phyloP scores from a whole-genome alignment of 2,329 filamentous ascomycete genomes.

The Dothistroma pini region DNA sequence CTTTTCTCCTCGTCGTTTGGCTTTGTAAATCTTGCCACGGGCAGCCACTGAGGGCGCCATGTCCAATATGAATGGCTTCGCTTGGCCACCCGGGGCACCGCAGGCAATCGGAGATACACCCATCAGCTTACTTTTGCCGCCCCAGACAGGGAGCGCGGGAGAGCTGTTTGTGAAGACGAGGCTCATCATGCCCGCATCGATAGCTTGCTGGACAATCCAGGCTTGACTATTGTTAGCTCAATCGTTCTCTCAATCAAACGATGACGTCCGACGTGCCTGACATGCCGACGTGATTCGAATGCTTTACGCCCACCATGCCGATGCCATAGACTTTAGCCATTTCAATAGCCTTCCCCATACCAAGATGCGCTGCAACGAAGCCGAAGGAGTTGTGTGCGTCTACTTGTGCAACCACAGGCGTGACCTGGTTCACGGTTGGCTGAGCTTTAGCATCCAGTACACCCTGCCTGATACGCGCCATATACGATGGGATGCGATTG shows the following conservation, averaged over 20 bases:
- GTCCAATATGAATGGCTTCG: conserved; percentile 66
- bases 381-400: conserved; percentile 70
- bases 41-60: conserved; percentile 70
- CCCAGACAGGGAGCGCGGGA: conserved; percentile 68
- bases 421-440: conserved; percentile 59
- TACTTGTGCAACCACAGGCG: conserved; percentile 67
- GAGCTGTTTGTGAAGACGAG: conserved; percentile 60
- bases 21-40: conserved; percentile 70
- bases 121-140: conserved; percentile 64
- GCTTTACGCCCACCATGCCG: conserved; percentile 70
- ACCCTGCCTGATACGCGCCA: conserved; percentile 66
- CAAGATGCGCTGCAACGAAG: conserved; percentile 64
- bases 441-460: conserved; percentile 60
- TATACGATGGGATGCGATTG: conserved; percentile 74
- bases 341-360: conserved; percentile 64
- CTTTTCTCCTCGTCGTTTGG: conserved; percentile 61
- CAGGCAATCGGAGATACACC: conserved; percentile 72
- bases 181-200: conserved; percentile 65
- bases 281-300: conserved; percentile 83
- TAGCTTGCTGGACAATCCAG: conserved; percentile 73
- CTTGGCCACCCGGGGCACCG: conserved; percentile 64
- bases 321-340: conserved; percentile 65
- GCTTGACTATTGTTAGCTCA: conserved; percentile 39
- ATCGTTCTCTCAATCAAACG: too few relatives aligned
- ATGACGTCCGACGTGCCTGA: conserved; percentile 31